A percentile compares a stretch with the other conserved stretches of the same genome.
These are phyloP conservation scores for Ogataea angusta DNA, from an alignment of 805 yeast genomes.

Conservation along the genomic window DNA sequence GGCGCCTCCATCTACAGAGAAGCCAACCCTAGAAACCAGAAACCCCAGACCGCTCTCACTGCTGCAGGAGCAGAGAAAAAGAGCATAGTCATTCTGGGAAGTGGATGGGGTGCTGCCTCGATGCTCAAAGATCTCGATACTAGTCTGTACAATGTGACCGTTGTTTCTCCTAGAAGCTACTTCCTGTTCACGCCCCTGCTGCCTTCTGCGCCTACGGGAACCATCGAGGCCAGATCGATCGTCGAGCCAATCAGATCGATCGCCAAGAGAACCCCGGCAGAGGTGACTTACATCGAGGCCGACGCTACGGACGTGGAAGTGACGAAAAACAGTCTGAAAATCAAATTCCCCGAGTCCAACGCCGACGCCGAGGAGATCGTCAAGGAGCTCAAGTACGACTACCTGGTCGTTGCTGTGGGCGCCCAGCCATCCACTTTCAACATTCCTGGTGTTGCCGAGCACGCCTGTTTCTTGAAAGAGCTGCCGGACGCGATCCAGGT, in stretches of 20 bases:
- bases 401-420: conserved; percentile 54
- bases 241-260: conserved; percentile 53
- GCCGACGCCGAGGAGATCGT: conserved; percentile 32
- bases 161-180: conserved; percentile 54
- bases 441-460: conserved; percentile 55
- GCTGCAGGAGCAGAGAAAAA: conserved; percentile 46
- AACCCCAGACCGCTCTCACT: conserved; percentile 42
- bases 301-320: conserved; percentile 53
- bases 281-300: conserved; percentile 52
- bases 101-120: conserved; percentile 58
- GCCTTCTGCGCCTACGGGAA: conserved; percentile 55
- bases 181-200: conserved; percentile 54
- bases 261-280: conserved; percentile 48
- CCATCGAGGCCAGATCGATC: conserved; percentile 50
- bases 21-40: conserved; percentile 41
- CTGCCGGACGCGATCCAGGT: conserved; percentile 47
- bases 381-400: conserved; percentile 37
- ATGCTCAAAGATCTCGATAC: conserved; percentile 52
- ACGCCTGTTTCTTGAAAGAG: conserved; percentile 51
- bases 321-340: conserved; percentile 39
- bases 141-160: conserved; percentile 49
- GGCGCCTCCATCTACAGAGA: conserved; percentile 39
- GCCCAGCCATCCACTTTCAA: conserved; percentile 57
- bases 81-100: conserved; percentile 39
- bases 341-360: conserved; percentile 40